These are phyloP conservation scores for Achlya hypogyna DNA, from an alignment of 352 stramenopile genomes.

Conservation along the genomic window DNA sequence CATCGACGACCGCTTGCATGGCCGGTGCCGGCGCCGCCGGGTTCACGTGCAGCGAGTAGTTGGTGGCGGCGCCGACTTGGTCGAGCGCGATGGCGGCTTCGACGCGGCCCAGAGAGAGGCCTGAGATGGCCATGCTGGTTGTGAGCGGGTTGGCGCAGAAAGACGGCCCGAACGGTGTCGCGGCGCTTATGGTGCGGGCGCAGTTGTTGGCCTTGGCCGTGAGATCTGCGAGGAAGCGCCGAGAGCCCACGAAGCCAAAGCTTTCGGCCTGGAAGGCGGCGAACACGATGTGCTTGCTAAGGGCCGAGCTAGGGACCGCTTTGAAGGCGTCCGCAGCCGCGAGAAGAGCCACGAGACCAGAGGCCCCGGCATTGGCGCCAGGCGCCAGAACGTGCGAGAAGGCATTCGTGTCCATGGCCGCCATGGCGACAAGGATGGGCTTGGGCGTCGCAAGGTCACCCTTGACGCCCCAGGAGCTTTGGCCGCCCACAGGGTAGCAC, in stretches of 20 bases:
- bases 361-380: slow-evolving; percentile 64
- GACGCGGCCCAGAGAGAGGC: slow-evolving; percentile 45
- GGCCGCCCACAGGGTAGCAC: slow-evolving; percentile 71
- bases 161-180: slow-evolving; percentile 38
- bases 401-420: slow-evolving; percentile 62
- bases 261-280: slow-evolving; percentile 71
- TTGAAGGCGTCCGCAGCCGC: slow-evolving; percentile 59
- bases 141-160: slow-evolving; percentile 68
- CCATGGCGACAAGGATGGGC: slow-evolving; percentile 63
- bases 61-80: slow-evolving; percentile 56
- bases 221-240: slow-evolving; percentile 63
- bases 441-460: slow-evolving; percentile 34
- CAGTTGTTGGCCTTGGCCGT: slow-evolving; percentile 42
- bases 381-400: slow-evolving; percentile 62
- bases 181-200: slow-evolving; percentile 31
- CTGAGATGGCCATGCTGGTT: slow-evolving; percentile 48
- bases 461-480: slow-evolving; percentile 59
- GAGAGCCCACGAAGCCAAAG: slow-evolving; percentile 74
- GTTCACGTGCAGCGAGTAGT: slow-evolving; percentile 67
- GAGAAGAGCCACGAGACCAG: slow-evolving; percentile 64
- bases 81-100: slow-evolving; percentile 68
- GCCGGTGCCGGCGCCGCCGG: slow-evolving; percentile 31
- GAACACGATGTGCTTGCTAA: slow-evolving; percentile 75
- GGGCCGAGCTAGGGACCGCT: slow-evolving; percentile 43
- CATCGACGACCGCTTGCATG: slow-evolving; percentile 30